Evolutionary conservation across 2,329 filamentous ascomycete species (phyloP).

Genomic region (Cryphonectria japonica): DNA sequence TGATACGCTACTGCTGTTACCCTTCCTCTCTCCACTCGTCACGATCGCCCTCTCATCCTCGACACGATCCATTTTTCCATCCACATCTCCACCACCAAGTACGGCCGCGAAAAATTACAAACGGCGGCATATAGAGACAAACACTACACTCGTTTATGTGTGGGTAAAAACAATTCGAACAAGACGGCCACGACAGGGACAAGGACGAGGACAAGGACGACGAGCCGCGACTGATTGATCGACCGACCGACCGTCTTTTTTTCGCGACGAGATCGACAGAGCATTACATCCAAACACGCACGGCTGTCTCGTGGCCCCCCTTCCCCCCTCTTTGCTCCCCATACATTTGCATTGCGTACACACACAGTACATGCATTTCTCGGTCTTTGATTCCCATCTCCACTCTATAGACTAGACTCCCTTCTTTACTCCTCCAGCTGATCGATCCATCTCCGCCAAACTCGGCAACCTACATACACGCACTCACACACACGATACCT

Average conservation of each 20-base stretch:
- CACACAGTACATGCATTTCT: conserved; percentile 4
- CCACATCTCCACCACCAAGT: neutral
- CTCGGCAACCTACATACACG: neutral
- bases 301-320: neutral
- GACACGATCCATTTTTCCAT: neutral
- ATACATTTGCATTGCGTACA: neutral
- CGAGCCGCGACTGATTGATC: neutral
- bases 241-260: neutral
- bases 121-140: neutral
- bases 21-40: neutral
- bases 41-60: neutral
- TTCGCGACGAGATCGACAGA: neutral
- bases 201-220: neutral
- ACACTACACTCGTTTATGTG: neutral
- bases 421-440: neutral
- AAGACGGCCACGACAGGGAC: neutral
- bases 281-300: neutral
- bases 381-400: neutral
- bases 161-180: neutral
- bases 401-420: conserved; percentile 1
- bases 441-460: neutral
- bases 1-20: neutral
- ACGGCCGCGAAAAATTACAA: neutral
- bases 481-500: neutral
- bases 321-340: neutral